These are phyloP conservation scores for Apium graveolens DNA, from an alignment of 129 eudicot species.

Conservation along the genomic window DNA sequence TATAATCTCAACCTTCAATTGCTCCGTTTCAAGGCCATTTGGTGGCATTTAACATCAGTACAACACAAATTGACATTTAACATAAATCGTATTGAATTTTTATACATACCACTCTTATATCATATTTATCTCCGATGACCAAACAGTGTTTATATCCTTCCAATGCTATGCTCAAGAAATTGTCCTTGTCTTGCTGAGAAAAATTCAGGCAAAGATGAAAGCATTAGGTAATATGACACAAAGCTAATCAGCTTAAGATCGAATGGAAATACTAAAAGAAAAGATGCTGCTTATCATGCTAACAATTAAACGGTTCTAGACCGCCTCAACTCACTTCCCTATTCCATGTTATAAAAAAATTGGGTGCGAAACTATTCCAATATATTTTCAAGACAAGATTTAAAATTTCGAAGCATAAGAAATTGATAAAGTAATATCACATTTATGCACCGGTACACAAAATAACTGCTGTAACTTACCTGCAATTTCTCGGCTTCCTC, in stretches of 20 bases:
- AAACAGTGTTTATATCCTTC: conserved; percentile 80
- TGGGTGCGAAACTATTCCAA: background rate
- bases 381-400: background rate
- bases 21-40: background rate
- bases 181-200: conserved; percentile 88
- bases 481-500: conserved; percentile 90
- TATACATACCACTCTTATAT: conserved; percentile 77
- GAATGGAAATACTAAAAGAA: background rate
- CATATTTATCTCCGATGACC: conserved; percentile 84
- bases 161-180: conserved; percentile 68
- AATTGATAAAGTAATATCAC: background rate
- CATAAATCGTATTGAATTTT: conserved; percentile 8
- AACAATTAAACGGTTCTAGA: background rate
- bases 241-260: conserved; percentile 4
- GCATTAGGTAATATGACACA: background rate
- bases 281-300: background rate
- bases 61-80: background rate
- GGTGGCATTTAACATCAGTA: background rate
- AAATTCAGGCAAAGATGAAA: conserved; percentile 11
- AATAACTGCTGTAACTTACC: conserved; percentile 29
- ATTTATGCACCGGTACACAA: background rate
- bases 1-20: background rate
- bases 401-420: background rate
- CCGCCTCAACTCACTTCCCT: background rate
- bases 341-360: background rate